phyloP scores from a whole-genome alignment of 2,329 filamentous ascomycete genomes.

The Metarhizium brunneum region DNA sequence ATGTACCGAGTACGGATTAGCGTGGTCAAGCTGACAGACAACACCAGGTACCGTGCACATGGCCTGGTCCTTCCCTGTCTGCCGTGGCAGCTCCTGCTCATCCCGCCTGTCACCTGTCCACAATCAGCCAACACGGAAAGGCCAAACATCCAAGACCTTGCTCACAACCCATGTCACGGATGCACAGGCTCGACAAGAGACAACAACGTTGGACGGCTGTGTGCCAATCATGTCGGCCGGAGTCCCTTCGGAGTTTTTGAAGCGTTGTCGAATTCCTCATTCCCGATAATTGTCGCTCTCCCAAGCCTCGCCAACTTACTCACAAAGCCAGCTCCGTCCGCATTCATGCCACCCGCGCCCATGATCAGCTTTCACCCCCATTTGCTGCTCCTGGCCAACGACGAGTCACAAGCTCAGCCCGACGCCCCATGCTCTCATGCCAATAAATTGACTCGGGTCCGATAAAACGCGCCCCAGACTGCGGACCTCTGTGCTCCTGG shows the following conservation, averaged over 20 bases:
- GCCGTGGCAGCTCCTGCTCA: not conserved
- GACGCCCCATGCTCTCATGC: not conserved
- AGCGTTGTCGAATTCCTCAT: not conserved
- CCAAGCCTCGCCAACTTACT: not conserved
- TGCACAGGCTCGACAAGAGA: not conserved
- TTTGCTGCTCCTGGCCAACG: not conserved
- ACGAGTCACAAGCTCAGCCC: not conserved
- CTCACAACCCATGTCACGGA: not conserved
- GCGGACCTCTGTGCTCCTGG: not conserved
- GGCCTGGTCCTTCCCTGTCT: not conserved
- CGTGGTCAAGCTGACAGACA: too few species aligned
- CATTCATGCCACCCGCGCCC: not conserved
- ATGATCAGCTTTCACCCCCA: not conserved
- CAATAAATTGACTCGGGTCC: not conserved
- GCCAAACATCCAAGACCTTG: not conserved
- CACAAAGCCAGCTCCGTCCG: not conserved
- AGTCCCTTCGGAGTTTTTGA: not conserved
- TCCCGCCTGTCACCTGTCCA: not conserved
- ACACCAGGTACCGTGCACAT: too few species aligned
- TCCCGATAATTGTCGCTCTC: not conserved
- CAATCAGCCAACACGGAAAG: not conserved
- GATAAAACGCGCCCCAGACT: not conserved
- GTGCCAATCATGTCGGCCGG: not conserved
- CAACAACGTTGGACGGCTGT: not conserved
- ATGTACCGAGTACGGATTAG: too few species aligned